A percentile compares a stretch with the other conserved stretches of the same genome.
These are phyloP conservation scores for Cyclotella choctawhatcheeana DNA, from an alignment of 108 stramenopile species.

Conservation along the genomic window DNA sequence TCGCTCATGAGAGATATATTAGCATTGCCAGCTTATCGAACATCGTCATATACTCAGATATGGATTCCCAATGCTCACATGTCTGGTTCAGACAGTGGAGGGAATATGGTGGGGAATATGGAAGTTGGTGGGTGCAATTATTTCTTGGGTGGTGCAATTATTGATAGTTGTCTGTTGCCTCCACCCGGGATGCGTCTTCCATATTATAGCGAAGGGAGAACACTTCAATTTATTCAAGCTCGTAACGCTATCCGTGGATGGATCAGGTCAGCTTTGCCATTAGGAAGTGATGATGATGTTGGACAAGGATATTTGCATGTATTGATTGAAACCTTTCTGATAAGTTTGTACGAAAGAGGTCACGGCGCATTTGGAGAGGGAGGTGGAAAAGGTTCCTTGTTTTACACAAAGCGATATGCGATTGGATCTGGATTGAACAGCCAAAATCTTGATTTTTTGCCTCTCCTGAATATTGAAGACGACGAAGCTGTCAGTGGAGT, in stretches of 20 bases:
- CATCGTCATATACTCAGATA: conserved; percentile 82
- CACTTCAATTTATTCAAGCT: conserved; percentile 83
- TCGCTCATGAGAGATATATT: conserved; percentile 85
- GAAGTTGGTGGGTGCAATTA: conserved; percentile 78
- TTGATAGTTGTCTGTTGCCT: conserved; percentile 80
- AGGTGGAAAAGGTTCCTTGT: conserved; percentile 72
- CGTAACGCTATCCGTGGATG: conserved; percentile 83
- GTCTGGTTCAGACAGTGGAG: conserved; percentile 76
- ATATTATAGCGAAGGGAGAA: conserved; percentile 70
- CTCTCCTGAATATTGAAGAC: conserved; percentile 83
- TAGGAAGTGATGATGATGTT: conserved; percentile 81
- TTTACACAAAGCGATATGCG: conserved; percentile 78
- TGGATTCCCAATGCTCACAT: conserved; percentile 88
- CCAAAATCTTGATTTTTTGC: conserved; percentile 82
- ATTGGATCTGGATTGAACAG: conserved; percentile 80
- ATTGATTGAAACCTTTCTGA: conserved; percentile 74
- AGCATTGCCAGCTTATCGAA: conserved; percentile 80
- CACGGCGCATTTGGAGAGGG: conserved; percentile 87
- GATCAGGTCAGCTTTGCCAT: conserved; percentile 73
- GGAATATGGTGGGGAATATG: conserved; percentile 70
- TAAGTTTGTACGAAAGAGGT: conserved; percentile 87
- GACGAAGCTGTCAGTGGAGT: conserved; percentile 67
- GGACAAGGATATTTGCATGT: conserved; percentile 81
- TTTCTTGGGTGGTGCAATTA: conserved; percentile 84
- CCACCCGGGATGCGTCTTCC: conserved; percentile 78